Evolutionary conservation across 768 basidiomycete genomes (phyloP), one percentile per base, ranked within the genome.

Genomic region (Psilocybe cyanescens): DNA sequence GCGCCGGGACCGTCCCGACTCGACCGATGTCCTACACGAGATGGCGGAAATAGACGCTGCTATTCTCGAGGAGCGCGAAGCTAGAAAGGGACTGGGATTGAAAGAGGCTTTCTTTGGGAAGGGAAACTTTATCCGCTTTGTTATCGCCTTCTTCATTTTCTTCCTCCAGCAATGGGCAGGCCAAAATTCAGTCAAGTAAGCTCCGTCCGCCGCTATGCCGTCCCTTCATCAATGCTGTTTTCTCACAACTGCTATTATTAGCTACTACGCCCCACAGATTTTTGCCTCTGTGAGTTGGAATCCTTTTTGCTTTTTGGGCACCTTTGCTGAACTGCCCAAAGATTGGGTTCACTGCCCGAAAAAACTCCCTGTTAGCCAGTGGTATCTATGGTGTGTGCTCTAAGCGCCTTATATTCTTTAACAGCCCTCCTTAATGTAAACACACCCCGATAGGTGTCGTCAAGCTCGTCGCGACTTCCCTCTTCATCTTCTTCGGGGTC

Each of bases 61-160:
- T 9, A 87, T 95, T 58, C 70, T 80, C 29, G 92, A 94, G 72
- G 93, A 95, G 70, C 82, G 81, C 8, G 83, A 80, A 49, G 84
- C 86, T 6, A 85, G 90, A 8, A 64, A 75, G n/a, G 89, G 87
- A 6, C 79, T 92, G 8, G 88, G 90, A 1, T 64, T 82, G 60
- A 85, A 79, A 65, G 88, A 92, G 66, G 90, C 90, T 2, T 90
- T 94, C 76, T 78, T 91, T 41, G 89, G 89, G 17, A 91, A 90
- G 70, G 94, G 94, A 50, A 94, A 94, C 75, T 83, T 86, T 49
- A 77, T 88, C 61, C 88, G 94, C 24, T 95, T 95, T 78, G 76
- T 89, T n/a, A 93, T 95, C 67, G 93, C 94, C 1, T 87, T 92
- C 65, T 73, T 83, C 29, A 91, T 93, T 62, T 93, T 94, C 78